Conservation (phyloP, 208 protist species). For the Lotmaria passim region DNA sequence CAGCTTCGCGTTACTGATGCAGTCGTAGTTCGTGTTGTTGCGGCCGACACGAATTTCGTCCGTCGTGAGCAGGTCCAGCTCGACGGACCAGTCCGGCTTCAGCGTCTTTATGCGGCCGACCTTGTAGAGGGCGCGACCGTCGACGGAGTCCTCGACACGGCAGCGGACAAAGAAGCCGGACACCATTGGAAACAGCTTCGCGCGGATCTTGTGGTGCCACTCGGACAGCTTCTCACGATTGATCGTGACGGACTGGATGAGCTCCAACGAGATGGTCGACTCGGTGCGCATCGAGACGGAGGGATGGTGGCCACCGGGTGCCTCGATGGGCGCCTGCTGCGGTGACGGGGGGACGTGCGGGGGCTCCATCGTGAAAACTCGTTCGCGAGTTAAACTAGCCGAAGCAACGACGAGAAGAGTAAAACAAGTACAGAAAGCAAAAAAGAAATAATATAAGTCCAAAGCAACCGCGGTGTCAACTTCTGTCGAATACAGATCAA, state of each 20-base stretch:
- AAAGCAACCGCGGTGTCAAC: no score
- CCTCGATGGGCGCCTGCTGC: slow-evolving; percentile 57
- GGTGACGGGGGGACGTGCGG: slow-evolving; percentile 77
- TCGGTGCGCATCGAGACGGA: slow-evolving; percentile 63
- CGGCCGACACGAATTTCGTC: slow-evolving; percentile 79
- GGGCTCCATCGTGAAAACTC: slow-evolving; percentile 47
- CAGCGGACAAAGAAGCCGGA: slow-evolving; percentile 91
- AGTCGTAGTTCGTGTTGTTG: slow-evolving; percentile 93
- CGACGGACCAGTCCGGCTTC: slow-evolving; percentile 90
- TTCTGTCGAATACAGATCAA: no score
- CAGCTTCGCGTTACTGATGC: slow-evolving; percentile 90
- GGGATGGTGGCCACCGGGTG: slow-evolving; percentile 46
- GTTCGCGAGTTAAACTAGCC: background rate
- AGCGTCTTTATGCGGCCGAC: slow-evolving; percentile 89
- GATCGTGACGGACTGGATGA: slow-evolving; percentile 82
- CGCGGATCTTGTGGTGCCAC: slow-evolving; percentile 92
- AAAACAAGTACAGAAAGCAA: background rate
- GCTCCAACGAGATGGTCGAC: slow-evolving; percentile 70
- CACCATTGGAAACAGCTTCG: slow-evolving; percentile 80
- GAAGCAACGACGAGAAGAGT: background rate
- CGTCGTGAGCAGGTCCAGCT: slow-evolving; percentile 86
- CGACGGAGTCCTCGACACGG: slow-evolving; percentile 88
- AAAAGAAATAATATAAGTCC: background rate
- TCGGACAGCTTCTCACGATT: slow-evolving; percentile 91
- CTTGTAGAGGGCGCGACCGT: slow-evolving; percentile 90